Percentiles rank a stretch among this genome's conserved stretches.
phyloP scores from a whole-genome alignment of 73 alveolate species.

The Paramecium primaurelia region DNA sequence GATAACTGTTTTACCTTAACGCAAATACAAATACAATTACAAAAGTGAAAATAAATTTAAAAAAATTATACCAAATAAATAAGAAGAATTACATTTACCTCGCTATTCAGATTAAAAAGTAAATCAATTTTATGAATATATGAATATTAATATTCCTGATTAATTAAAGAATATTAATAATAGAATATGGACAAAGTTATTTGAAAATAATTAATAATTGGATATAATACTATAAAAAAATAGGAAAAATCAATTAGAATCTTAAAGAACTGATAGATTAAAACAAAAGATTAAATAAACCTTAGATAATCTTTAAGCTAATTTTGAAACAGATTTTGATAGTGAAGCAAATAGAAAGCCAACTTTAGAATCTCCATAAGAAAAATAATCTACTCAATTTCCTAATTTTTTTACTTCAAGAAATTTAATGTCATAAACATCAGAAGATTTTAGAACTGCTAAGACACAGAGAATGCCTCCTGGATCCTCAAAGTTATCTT shows the following conservation, averaged over 20 bases:
- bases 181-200: neutral
- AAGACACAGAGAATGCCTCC: neutral
- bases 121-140: constrained; percentile 1
- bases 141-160: constrained; percentile 34
- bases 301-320: neutral
- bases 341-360: neutral
- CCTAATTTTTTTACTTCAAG: constrained; percentile 19
- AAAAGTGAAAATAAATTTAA: neutral
- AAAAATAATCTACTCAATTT: neutral
- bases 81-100: neutral
- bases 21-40: neutral
- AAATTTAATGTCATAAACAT: neutral
- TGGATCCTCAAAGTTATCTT: neutral
- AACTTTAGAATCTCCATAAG: neutral
- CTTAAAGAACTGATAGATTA: constrained; percentile 32
- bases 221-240: neutral
- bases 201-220: neutral
- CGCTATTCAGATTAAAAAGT: neutral
- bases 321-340: neutral
- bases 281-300: neutral
- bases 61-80: neutral
- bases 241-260: neutral
- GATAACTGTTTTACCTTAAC: neutral
- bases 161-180: neutral
- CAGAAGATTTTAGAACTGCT: constrained; percentile 3